Conservation (phyloP, 768 basidiomycete species). For the Albatrellus ellisii region DNA sequence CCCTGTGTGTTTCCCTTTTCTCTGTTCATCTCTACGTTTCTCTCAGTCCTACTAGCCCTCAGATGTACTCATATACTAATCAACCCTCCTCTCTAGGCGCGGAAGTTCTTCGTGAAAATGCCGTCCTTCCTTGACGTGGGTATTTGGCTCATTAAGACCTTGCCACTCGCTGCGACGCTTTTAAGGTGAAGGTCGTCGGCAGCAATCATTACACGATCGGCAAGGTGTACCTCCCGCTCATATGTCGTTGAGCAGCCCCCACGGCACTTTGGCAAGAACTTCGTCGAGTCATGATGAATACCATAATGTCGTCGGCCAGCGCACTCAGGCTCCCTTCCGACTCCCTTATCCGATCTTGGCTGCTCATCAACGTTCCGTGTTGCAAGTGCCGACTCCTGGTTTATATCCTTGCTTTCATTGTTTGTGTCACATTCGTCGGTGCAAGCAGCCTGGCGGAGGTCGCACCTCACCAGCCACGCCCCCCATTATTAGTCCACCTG, state of each 20-base stretch:
- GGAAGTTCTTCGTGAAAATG: constrained; percentile 76
- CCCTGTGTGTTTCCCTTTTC: constrained; percentile 33
- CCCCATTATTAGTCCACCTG: too few relatives aligned
- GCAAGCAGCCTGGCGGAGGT: too few relatives aligned
- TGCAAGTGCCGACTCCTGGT: too few relatives aligned
- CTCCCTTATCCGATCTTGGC: too few relatives aligned
- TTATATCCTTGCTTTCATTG: too few relatives aligned
- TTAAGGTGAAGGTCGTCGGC: constrained; percentile 74
- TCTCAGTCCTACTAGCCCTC: too few relatives aligned
- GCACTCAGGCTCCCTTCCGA: too few relatives aligned
- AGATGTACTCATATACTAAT: neutral
- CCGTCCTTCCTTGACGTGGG: constrained; percentile 68
- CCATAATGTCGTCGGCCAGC: too few relatives aligned
- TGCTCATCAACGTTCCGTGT: too few relatives aligned
- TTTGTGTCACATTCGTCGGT: too few relatives aligned
- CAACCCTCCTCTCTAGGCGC: constrained; percentile 39
- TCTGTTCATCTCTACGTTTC: neutral
- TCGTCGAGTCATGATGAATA: constrained; percentile 33
- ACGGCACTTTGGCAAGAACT: constrained; percentile 55
- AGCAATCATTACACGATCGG: constrained; percentile 42
- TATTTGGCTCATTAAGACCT: constrained; percentile 71
- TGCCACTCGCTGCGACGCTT: constrained; percentile 59
- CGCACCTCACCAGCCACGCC: too few relatives aligned
- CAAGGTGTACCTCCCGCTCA: constrained; percentile 41
- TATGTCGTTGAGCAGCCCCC: constrained; percentile 50